Evolutionary conservation across 2,329 filamentous ascomycete species (phyloP).

Genomic region (Ceratocystiopsis minuta): DNA sequence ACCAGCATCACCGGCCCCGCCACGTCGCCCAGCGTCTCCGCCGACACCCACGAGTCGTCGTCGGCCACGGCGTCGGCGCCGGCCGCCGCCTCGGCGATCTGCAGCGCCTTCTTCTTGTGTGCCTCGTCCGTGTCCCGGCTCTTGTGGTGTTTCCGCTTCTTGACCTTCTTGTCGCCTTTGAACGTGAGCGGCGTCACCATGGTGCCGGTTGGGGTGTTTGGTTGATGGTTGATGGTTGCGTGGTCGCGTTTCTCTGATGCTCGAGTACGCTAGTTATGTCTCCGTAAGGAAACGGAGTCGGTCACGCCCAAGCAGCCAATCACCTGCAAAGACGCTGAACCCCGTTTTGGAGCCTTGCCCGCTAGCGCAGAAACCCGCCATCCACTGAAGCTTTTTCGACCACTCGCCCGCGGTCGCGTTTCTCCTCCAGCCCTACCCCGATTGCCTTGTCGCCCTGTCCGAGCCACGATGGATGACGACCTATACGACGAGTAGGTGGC

Average conservation of each 20-base stretch:
- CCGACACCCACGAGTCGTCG: constrained; percentile 85
- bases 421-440: not conserved
- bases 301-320: no score
- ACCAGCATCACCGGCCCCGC: constrained; percentile 70
- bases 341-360: not conserved
- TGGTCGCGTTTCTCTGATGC: no score
- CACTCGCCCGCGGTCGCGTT: no score
- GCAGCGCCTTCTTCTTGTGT: constrained; percentile 18
- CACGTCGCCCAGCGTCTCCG: constrained; percentile 56
- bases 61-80: constrained; percentile 27
- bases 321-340: no score
- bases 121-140: constrained; percentile 22
- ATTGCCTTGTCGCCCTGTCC: constrained; percentile 4
- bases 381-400: not conserved
- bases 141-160: constrained; percentile 66
- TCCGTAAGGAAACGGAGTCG: no score
- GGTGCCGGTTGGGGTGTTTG: not conserved
- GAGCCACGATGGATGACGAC: constrained; percentile 49
- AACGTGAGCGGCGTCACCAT: constrained; percentile 88
- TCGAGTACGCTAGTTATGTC: no score
- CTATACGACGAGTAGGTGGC: constrained; percentile 72
- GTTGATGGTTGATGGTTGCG: no score
- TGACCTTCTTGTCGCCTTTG: constrained; percentile 92
- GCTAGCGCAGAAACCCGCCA: not conserved
- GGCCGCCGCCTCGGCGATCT: constrained; percentile 16